These are phyloP conservation scores for Neurospora sp. DNA, from an alignment of 2,329 filamentous ascomycete genomes.

Conservation along the genomic window DNA sequence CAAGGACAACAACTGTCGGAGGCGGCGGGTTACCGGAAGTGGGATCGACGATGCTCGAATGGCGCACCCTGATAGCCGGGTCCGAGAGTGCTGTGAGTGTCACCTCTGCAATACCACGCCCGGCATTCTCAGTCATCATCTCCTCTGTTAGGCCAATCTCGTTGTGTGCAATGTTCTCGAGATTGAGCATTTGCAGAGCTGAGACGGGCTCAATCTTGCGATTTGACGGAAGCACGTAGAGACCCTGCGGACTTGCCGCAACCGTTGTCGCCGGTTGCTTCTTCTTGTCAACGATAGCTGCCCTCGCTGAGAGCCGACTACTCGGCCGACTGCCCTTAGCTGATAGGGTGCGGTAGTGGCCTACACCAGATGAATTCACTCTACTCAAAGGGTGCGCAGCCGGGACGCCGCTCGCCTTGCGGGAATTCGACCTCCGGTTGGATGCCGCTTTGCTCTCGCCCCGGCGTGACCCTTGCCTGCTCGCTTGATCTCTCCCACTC, in stretches of 20 bases:
- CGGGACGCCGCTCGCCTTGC: conserved; percentile 41
- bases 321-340: conserved; percentile 20
- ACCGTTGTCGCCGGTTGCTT: conserved; percentile 26
- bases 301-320: conserved; percentile 20
- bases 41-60: conserved; percentile 30
- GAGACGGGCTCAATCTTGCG: conserved; percentile 54
- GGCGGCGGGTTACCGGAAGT: conserved; percentile 16
- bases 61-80: conserved; percentile 47
- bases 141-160: conserved; percentile 82
- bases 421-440: conserved; percentile 43
- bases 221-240: conserved; percentile 45
- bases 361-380: conserved; percentile 36
- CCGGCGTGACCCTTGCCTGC: conserved; percentile 38
- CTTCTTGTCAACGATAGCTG: conserved; percentile 24
- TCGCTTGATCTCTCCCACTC: conserved; percentile 43
- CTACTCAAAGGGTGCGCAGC: conserved; percentile 33
- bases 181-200: conserved; percentile 77
- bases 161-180: conserved; percentile 83
- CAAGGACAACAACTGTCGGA: conserved; percentile 60
- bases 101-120: conserved; percentile 78
- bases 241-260: conserved; percentile 26
- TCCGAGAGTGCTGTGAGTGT: conserved; percentile 60
- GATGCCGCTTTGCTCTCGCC: conserved; percentile 43
- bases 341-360: conserved; percentile 18
- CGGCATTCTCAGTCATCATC: conserved; percentile 86